phyloP scores from a whole-genome alignment of 768 basidiomycete genomes.

The Podaxis rugospora region DNA sequence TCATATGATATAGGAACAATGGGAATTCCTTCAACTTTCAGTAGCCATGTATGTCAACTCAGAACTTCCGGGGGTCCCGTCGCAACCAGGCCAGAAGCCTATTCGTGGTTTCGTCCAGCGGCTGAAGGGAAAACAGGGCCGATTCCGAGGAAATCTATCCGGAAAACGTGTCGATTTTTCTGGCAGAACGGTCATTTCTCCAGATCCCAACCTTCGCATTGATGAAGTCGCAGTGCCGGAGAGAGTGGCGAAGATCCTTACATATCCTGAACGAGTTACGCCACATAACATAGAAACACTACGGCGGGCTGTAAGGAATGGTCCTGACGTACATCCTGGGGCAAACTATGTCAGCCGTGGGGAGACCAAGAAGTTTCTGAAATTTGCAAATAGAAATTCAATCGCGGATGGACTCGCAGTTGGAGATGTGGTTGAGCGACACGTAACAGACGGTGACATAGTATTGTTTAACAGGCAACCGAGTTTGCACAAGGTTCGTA shows the following conservation, averaged over 20 bases:
- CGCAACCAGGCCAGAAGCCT: conserved; percentile 85
- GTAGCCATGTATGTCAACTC: conserved; percentile 99
- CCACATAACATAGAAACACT: conserved; percentile 81
- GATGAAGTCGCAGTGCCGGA: conserved; percentile 98
- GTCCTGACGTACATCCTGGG: conserved; percentile 87
- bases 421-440: conserved; percentile 93
- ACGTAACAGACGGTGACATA: conserved; percentile 92
- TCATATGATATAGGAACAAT: conserved; percentile 69
- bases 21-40: conserved; percentile 93
- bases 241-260: conserved; percentile 90
- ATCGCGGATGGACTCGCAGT: conserved; percentile 80
- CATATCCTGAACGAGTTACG: conserved; percentile 95
- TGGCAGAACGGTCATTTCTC: conserved; percentile 96
- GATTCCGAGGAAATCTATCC: conserved; percentile 95
- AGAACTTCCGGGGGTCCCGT: conserved; percentile 88
- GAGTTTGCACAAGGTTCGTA: conserved; percentile 84
- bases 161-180: conserved; percentile 99
- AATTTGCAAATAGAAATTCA: conserved; percentile 76
- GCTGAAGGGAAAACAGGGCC: conserved; percentile 97
- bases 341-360: conserved; percentile 90
- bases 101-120: conserved; percentile 98
- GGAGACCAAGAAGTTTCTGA: conserved; percentile 84
- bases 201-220: conserved; percentile 97
- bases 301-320: conserved; percentile 77
- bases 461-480: conserved; percentile 99